Evolutionary conservation across 805 yeast genomes (phyloP), one percentile per base, ranked within the genome.

Genomic region (Suhomyces emberorum): DNA sequence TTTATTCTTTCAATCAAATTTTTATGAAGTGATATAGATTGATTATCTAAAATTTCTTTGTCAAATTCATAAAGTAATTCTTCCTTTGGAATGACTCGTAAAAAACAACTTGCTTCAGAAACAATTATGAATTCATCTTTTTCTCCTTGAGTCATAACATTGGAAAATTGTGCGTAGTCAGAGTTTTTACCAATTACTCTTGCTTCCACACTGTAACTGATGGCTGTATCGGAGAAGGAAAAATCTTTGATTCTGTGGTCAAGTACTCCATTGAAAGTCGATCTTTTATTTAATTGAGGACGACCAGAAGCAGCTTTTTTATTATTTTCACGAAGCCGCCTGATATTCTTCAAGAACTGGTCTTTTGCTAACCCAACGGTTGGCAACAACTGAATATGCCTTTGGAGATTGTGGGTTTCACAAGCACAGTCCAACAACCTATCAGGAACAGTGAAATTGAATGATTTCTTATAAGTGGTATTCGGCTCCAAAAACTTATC

Each of bases 351-450:
- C 31, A 57, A 40, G 25, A 57, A 57, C 35, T 51, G 52, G 28
- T 52, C 52, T 21, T 52, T 46, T 22, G 54, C 54, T 28, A 54
- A 43, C 7, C 63, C 63, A 2, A 57, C 36, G 11, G 54, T 42
- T 5, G 63, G 61, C 8, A 48, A 38, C 32, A 52, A 37, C 36
- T 45, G 44, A 30, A 55, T 48, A 42, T 57, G 63, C 16, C 39
- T 27, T n/a, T 51, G 49, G 24, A 57, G 40, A 22, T 43, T 46
- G 36, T 57, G 63, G 8, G 41, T 21, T 28, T 53, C 59, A 29
- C 63, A 57, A 7, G 59, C 52, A 32, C 59, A 53, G 37, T 57
- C 63, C 41, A 57, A 48, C 17, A 57, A 49, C 40, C 48, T 48
- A 7, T 42, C 51, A 2, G 63, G 63, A 4, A 57, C 32, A 4